These are phyloP conservation scores for Dimocarpus longan DNA, from an alignment of 345 rosid species.

Conservation along the genomic window DNA sequence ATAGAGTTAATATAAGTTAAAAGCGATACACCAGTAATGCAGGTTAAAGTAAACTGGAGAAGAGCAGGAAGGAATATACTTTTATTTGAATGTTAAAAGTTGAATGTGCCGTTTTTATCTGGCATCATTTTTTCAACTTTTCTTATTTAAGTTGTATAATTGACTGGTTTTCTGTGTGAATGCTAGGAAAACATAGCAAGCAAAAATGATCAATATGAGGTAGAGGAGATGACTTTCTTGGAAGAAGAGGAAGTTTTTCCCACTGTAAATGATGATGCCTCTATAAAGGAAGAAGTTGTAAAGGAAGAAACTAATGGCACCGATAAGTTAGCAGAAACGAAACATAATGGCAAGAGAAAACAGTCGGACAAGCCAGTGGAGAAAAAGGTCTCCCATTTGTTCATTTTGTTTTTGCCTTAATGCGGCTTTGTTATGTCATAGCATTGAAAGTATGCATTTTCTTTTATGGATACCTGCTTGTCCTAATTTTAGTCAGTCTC, in stretches of 20 bases:
- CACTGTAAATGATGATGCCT: slow-evolving; percentile 38
- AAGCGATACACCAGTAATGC: neutral
- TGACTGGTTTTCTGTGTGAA: slow-evolving; percentile 14
- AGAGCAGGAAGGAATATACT: neutral
- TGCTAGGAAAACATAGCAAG: slow-evolving; percentile 47
- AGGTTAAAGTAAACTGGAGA: neutral
- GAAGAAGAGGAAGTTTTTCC: slow-evolving; percentile 80
- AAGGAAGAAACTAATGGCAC: slow-evolving; percentile 45
- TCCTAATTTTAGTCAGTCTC: neutral
- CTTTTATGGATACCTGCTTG: slow-evolving; percentile 21
- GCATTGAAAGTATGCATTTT: neutral
- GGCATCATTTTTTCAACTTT: neutral
- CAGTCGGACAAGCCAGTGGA: slow-evolving; percentile 52
- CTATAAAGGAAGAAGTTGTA: slow-evolving; percentile 33
- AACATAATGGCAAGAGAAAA: slow-evolving; percentile 66
- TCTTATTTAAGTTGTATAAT: neutral
- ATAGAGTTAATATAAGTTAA: neutral
- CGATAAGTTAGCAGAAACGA: slow-evolving; percentile 44
- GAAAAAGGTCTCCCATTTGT: slow-evolving; percentile 56
- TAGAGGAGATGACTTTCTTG: slow-evolving; percentile 86
- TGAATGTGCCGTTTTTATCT: neutral
- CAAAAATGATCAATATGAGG: slow-evolving; percentile 46
- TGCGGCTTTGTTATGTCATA: neutral
- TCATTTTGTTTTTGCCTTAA: slow-evolving; percentile 10
- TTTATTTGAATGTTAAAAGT: too few relatives aligned